Evolutionary conservation across 306 rosid species (phyloP), one percentile per base, ranked within the genome.

Genomic region (Casuarina cunninghamiana): DNA sequence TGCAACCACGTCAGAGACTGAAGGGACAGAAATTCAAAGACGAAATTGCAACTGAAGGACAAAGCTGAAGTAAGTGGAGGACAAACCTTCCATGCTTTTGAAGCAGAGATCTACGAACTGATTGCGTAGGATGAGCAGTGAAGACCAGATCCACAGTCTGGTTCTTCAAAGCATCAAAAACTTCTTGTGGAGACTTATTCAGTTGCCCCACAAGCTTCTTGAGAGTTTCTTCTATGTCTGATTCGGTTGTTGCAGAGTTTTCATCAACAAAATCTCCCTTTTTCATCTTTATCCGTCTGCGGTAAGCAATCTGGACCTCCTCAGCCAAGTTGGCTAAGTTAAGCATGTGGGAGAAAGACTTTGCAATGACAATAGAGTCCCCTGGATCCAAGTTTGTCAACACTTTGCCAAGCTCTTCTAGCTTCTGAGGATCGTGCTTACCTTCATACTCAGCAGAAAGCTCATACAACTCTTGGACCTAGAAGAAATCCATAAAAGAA

Each of bases 41-140:
- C 19, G 2, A 1, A 7, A 19, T 6, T 7, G 37, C 19, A 49
- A 58, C 41, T 32, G 42, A 35, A 21, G 51, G 57, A 67, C 32
- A 26, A 77, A 35, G 60, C 5, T 39, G 37, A 80, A 44, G 65
- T 54, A 66, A 63, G 17, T 51, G n/a, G 21, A 26, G 39, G 57
- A 68, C 88, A 74, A 83, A 96, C 99, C 99, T 93, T 83, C 84
- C 98, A 61, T 96, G 99, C 88, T 96, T 96, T 80, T 96, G 98
- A 86, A 96, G 99, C 84, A 96, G 93, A 46, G 99, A 96, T 80
- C 99, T 83, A 55, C 99, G 98, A 62, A 96, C 81, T 1, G 99
- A 93, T 85, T 96, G 99, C 58, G 99, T 96, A 65, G 99, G 99
- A 85, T 96, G 99, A 60, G 99, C 99, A 46, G 99, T 96, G 58